Evolutionary conservation across 371 early-diverging fungal species (phyloP).

Genomic region (Mortierella sp.): DNA sequence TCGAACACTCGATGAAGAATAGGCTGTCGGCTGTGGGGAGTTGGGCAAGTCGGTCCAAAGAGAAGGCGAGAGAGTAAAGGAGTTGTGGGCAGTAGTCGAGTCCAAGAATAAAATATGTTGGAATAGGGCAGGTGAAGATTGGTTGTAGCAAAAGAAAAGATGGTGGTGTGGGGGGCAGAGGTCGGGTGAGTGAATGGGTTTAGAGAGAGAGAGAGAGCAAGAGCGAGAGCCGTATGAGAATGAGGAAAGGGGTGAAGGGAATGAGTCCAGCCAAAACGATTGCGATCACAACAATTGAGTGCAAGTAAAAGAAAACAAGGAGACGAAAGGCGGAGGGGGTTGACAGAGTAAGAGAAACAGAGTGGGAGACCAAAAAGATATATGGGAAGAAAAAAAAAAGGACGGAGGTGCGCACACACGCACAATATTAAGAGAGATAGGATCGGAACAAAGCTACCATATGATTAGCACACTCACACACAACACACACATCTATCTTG

Average conservation of each 20-base stretch:
- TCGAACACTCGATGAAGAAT: no score
- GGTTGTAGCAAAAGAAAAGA: no score
- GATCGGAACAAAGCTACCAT: not conserved
- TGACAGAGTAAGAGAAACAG: not conserved
- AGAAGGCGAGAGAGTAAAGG: not conserved
- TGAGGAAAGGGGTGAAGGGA: not conserved
- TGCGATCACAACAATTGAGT: not conserved
- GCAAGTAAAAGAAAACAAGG: not conserved
- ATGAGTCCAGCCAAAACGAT: not conserved
- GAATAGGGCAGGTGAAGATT: no score
- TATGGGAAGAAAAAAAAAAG: not conserved
- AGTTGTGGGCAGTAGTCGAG: no score
- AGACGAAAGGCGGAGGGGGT: not conserved
- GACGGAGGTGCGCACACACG: not conserved
- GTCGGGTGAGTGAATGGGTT: no score
- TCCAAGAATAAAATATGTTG: no score
- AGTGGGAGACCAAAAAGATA: not conserved
- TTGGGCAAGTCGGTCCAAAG: no score
- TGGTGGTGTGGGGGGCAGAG: no score
- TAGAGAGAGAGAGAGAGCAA: no score
- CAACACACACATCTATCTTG: not conserved
- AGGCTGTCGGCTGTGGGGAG: no score
- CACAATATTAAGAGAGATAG: not conserved
- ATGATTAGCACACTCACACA: constrained; percentile 2
- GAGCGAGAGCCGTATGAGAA: no score